Evolutionary conservation across 306 rosid species (phyloP).

Genomic region (Cucurbita ficifolia): DNA sequence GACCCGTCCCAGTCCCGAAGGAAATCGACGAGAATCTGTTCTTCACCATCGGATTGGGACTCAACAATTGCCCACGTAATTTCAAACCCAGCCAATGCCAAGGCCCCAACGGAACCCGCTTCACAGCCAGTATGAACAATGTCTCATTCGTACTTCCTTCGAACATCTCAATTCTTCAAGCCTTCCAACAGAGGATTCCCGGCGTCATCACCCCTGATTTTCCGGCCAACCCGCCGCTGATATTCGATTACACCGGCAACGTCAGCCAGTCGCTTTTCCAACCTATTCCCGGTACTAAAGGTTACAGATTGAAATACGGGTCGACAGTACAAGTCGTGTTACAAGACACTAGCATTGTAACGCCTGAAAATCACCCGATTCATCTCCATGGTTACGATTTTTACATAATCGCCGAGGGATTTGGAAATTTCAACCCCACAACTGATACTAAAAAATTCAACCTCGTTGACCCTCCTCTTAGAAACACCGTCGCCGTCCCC

Average conservation of each 20-base stretch:
- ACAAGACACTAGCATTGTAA: conserved; percentile 68
- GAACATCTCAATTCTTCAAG: conserved; percentile 55
- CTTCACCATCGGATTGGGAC: conserved; percentile 63
- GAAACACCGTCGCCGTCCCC: conserved; percentile 84
- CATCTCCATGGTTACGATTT: conserved; percentile 95
- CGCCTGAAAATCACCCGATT: conserved; percentile 74
- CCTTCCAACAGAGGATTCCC: conserved; percentile 37
- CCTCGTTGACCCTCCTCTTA: conserved; percentile 75
- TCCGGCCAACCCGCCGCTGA: conserved; percentile 46
- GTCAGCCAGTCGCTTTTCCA: conserved; percentile 77
- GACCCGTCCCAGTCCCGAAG: conserved; percentile 46
- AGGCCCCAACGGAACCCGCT: conserved; percentile 84
- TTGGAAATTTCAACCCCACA: conserved; percentile 60
- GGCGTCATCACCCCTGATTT: conserved; percentile 68
- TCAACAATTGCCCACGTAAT: conserved; percentile 49
- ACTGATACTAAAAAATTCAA: conserved; percentile 54
- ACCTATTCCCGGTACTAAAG: conserved; percentile 51
- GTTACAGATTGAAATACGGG: conserved; percentile 47
- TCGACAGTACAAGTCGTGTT: conserved; percentile 69
- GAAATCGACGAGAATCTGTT: conserved; percentile 57
- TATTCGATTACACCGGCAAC: conserved; percentile 71
- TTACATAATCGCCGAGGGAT: conserved; percentile 67
- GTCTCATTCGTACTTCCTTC: conserved; percentile 63
- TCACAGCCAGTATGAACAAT: conserved; percentile 79
- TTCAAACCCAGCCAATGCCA: conserved; percentile 30